Percentiles rank a stretch among this genome's conserved stretches.
Evolutionary conservation across 306 rosid genomes (phyloP).

Genomic region (Nissolia schottii): DNA sequence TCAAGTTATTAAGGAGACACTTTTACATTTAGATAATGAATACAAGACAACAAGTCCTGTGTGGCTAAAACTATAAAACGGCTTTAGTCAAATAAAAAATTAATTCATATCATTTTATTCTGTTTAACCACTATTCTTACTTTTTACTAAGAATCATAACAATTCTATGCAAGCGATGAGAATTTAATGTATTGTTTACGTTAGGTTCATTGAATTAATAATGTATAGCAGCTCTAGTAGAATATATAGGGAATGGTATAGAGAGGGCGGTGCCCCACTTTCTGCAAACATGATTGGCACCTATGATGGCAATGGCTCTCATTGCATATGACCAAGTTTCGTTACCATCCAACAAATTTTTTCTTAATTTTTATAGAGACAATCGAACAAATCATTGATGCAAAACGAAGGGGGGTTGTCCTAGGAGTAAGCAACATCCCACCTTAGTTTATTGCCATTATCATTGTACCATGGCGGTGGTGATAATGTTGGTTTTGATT

Average conservation of each 20-base stretch:
- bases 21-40: too few species aligned
- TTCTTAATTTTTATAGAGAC: not conserved
- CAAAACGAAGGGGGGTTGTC: not conserved
- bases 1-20: too few species aligned
- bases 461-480: not conserved
- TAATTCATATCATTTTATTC: too few species aligned
- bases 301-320: not conserved
- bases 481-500: not conserved
- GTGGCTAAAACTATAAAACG: too few species aligned
- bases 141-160: too few species aligned
- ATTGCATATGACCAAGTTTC: not conserved
- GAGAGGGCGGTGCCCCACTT: constrained; percentile 19
- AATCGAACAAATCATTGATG: not conserved
- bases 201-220: too few species aligned
- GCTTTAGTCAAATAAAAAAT: too few species aligned
- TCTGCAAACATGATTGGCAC: constrained; percentile 3
- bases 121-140: too few species aligned
- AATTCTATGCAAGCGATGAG: too few species aligned
- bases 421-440: not conserved
- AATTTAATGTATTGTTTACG: too few species aligned
- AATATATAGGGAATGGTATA: not conserved
- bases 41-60: too few species aligned
- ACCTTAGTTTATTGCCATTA: not conserved
- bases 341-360: not conserved
- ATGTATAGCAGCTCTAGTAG: not conserved